Evolutionary conservation across 192 early-diverging fungal genomes (phyloP).

Genomic region (Chytriomyces sp.): DNA sequence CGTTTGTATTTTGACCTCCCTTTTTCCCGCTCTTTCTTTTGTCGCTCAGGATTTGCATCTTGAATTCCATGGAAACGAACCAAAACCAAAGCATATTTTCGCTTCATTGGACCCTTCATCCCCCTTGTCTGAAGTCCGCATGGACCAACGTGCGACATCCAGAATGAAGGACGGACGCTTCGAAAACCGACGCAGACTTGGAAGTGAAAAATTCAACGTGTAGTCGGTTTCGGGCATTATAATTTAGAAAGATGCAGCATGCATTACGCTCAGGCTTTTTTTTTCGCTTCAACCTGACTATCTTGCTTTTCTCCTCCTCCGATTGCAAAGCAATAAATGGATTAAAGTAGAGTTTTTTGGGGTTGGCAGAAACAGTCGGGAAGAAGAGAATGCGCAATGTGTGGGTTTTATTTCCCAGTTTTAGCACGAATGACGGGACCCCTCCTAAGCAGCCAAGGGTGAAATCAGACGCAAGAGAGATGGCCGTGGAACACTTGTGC

Average conservation of each 20-base stretch:
- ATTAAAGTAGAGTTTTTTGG: too few species aligned
- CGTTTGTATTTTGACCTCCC: too few species aligned
- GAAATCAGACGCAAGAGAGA: slow-evolving; percentile 53
- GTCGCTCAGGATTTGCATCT: slow-evolving; percentile 8
- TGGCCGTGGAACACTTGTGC: slow-evolving; percentile 46
- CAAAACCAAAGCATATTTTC: slow-evolving; percentile 18
- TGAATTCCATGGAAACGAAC: slow-evolving; percentile 17
- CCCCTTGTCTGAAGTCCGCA: slow-evolving; percentile 8
- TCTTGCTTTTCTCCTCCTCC: not conserved
- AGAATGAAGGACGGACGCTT: not conserved
- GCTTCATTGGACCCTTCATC: slow-evolving; percentile 18
- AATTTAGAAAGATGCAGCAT: not conserved
- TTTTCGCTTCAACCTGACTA: not conserved
- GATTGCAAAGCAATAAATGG: not conserved
- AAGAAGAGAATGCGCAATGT: too few species aligned
- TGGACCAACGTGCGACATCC: not conserved
- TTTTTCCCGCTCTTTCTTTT: too few species aligned
- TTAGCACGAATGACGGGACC: not conserved
- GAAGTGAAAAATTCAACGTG: not conserved
- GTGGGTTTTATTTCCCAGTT: not conserved
- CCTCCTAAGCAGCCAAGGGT: slow-evolving; percentile 48
- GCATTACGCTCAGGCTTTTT: not conserved
- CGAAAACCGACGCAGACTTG: not conserved
- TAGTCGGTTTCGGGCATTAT: too few species aligned
- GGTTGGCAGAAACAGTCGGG: too few species aligned